Evolutionary conservation across 768 basidiomycete species (phyloP).

Genomic region (Leccinum longicurvipes): DNA sequence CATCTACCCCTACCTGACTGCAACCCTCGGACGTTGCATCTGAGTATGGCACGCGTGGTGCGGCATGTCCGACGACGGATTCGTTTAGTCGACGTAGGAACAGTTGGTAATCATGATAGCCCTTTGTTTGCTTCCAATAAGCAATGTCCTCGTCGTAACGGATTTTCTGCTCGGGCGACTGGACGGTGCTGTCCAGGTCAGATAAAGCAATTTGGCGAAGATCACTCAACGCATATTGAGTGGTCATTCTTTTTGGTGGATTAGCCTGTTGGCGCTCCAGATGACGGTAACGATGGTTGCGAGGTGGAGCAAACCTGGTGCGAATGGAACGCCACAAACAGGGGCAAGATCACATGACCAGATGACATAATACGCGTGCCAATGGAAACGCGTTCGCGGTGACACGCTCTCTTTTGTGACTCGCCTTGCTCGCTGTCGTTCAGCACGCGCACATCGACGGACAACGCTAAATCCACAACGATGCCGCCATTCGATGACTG

Average conservation of each 20-base stretch:
- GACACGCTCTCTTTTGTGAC: constrained; percentile 4
- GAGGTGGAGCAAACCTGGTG: too few species aligned
- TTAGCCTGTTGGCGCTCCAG: too few species aligned
- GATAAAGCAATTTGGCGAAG: constrained; percentile 32
- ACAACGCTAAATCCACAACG: neutral
- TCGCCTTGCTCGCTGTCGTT: neutral
- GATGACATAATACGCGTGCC: constrained; percentile 27
- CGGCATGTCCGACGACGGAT: constrained; percentile 62
- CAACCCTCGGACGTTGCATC: neutral
- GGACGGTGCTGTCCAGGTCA: constrained; percentile 12
- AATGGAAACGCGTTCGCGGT: neutral
- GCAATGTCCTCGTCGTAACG: constrained; percentile 69
- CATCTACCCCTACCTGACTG: constrained; percentile 18
- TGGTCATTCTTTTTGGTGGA: constrained; percentile 19
- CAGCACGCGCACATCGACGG: neutral
- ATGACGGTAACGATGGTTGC: neutral
- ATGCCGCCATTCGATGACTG: constrained; percentile 80
- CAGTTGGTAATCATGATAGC: constrained; percentile 69
- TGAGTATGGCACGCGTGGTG: constrained; percentile 29
- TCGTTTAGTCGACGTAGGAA: constrained; percentile 78
- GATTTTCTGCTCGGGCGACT: constrained; percentile 53
- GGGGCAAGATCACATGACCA: constrained; percentile 17
- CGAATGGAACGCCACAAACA: neutral
- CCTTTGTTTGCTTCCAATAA: constrained; percentile 66
- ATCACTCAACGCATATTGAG: constrained; percentile 17